Evolutionary conservation across 2,329 filamentous ascomycete genomes (phyloP).

Genomic region (Fusarium globosum): DNA sequence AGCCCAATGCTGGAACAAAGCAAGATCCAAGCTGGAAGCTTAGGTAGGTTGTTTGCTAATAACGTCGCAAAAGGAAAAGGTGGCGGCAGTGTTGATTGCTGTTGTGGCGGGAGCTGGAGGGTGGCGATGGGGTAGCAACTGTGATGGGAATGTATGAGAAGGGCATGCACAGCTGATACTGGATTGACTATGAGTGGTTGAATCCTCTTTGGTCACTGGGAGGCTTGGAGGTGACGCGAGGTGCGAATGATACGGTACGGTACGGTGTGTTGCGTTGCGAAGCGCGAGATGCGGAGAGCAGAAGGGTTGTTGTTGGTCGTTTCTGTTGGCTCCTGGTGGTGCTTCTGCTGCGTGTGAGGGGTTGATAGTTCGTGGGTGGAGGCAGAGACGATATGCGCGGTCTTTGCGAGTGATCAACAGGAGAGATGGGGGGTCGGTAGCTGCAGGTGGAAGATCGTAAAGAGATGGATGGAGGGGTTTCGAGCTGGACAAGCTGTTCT

Average conservation of each 20-base stretch:
- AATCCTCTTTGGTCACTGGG: constrained; percentile 12
- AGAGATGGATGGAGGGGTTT: background rate
- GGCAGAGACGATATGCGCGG: constrained; percentile 35
- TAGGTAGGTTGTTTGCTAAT: constrained; percentile 12
- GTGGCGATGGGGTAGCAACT: constrained; percentile 9
- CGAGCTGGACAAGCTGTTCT: constrained; percentile 17
- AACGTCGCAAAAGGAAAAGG: constrained; percentile 17
- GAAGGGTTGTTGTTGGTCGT: constrained; percentile 1
- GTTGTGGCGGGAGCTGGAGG: constrained; percentile 36
- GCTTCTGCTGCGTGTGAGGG: constrained; percentile 29
- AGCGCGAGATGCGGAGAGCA: constrained; percentile 30
- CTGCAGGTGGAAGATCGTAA: constrained; percentile 20
- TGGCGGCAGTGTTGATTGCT: constrained; percentile 25
- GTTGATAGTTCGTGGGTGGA: constrained; percentile 37
- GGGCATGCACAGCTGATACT: constrained; percentile 16
- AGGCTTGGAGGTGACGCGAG: constrained; percentile 14
- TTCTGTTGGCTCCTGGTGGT: constrained; percentile 3
- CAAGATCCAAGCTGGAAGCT: background rate
- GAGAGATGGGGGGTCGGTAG: constrained; percentile 32
- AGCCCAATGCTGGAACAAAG: constrained; percentile 15
- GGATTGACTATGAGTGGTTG: background rate
- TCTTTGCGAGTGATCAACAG: constrained; percentile 38
- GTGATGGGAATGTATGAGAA: constrained; percentile 2
- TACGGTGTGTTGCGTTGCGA: background rate
- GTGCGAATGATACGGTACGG: background rate